Percentiles rank a stretch among this genome's conserved stretches.
These are phyloP conservation scores for Cystodermella granulosa DNA, from an alignment of 1,284 basidiomycete species.

Conservation along the genomic window DNA sequence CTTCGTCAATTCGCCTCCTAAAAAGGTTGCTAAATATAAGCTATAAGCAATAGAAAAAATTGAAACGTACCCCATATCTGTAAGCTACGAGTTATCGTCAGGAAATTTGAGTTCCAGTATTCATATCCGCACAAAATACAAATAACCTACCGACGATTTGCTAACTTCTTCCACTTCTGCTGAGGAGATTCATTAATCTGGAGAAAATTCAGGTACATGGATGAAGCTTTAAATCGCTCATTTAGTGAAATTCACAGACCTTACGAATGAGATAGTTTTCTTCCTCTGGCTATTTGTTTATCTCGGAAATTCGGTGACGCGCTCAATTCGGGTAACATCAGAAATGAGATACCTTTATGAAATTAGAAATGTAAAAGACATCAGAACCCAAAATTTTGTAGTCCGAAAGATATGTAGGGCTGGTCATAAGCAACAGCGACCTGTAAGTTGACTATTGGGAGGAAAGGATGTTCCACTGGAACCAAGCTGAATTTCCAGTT, in stretches of 20 bases:
- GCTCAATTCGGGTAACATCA: neutral
- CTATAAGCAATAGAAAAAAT: no score
- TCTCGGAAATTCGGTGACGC: neutral
- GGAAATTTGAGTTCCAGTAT: no score
- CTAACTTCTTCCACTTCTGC: slow-evolving; percentile 79
- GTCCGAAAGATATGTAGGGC: no score
- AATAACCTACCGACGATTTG: slow-evolving; percentile 70
- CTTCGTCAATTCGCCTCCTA: slow-evolving; percentile 65
- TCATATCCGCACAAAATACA: no score
- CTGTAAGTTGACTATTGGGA: no score
- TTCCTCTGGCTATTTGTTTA: slow-evolving; percentile 51
- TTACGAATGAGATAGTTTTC: slow-evolving; percentile 74
- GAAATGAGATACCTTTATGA: slow-evolving; percentile 2
- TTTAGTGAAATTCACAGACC: no score
- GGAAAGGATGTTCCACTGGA: no score
- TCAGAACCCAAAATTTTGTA: neutral
- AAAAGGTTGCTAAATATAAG: slow-evolving; percentile 9
- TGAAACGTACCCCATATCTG: slow-evolving; percentile 69
- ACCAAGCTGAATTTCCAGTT: no score
- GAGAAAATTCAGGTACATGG: no score
- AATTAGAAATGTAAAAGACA: slow-evolving; percentile 3
- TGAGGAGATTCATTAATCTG: slow-evolving; percentile 74
- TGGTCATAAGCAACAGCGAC: no score
- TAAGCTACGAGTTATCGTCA: no score
- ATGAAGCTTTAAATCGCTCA: no score